Base-by-base conservation (phyloP, 352 stramenopile species). In the Globisporangium acanthophoron region DNA sequence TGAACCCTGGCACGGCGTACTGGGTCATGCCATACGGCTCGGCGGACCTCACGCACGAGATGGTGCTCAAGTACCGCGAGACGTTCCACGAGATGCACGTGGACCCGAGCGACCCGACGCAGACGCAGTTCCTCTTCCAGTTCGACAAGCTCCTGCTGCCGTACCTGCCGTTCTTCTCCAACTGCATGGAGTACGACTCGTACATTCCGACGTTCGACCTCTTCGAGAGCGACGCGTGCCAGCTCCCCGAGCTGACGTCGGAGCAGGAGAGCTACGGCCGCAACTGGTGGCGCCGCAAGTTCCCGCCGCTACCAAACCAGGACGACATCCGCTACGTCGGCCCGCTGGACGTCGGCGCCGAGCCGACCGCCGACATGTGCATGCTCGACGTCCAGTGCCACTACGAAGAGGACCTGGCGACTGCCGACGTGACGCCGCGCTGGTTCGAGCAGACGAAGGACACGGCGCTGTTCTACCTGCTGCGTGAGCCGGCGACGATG, bases 91-190 rank as follows among this genome's bases (percentile, higher is more conserved):
- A 96, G 58, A 88, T 96, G 71, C 78, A 87, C n/a, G 16, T 70
- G 43, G 68, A 94, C 49, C 69, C 70, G 5, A 76, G 67, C 0
- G 78, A 88, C 40, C 47, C 60, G 3, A 72, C 73, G 0, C 56
- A 58, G 1, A 58, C 69, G 9, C 74, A 90, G 59, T 88, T 82
- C 40, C 12, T 81, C 35, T 94, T 90, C 66, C 78, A 79, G 40
- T 92, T 94, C 52, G 69, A 91, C 18, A 90, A 86, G 41, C 50
- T 94, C 20, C 33, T 98, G 54, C 68, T 99, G 0, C 88, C 96
- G 7, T 99, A 99, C 64, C 52, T 99, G 33, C 96, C 96, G 8
- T 99, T 98, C 61, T 88, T 98, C 51, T 98, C 92, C 6, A 98
- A 97, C 54, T 99, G 96, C 70, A 85, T 87, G 70, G 86, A 96